Base-by-base conservation (phyloP, 1,284 basidiomycete genomes). In the Trametes pubescens region DNA sequence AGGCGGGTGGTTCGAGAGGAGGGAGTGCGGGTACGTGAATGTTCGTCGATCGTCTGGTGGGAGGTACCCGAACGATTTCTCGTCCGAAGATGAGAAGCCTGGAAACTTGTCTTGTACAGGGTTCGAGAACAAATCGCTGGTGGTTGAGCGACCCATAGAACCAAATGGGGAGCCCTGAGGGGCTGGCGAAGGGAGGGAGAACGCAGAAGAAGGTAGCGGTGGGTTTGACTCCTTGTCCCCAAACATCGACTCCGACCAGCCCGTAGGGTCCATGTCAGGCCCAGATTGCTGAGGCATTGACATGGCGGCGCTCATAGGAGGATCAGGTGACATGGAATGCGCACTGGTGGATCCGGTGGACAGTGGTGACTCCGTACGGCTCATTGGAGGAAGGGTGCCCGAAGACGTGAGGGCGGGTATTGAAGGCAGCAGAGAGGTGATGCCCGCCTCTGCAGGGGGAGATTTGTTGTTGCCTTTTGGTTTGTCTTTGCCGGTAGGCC, bases 401-500 rank as follows among this genome's bases (percentile, higher is more conserved):
- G 65, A 58, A 14, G 69, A 62, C 38, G 57, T 59, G 59, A 67
- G 64, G 47, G 65, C 57, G 22, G 72, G 66, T 35, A 67, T 60
- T 26, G 65, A 60, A 38, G 72, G 66, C 7, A 66, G 65, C 11
- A 68, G 48, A 26, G 66, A 24, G 14, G 65, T 40, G 24, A 67
- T 34, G 55, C 55, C 58, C 2, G 71, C 61, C 34, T 43, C 57
- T 8, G 68, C 58, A 8, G 65, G 46, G 68, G 74, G 61, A 76
- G 78, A 65, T 68, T 78, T 64, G 57, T 62, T 32, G 60, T 58
- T 51, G 5, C 69, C 9, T 71, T 86, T 91, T 51, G 88, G 86
- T 72, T 86, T 91, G 75, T 93, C 92, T 76, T 93, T 92, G 48
- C 92, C 92, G 0, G 92, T 94, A 24, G 92, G 92, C 54, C 92